Conservation (phyloP, 169 alveolate genomes). For the Plasmodium falciparum region DNA sequence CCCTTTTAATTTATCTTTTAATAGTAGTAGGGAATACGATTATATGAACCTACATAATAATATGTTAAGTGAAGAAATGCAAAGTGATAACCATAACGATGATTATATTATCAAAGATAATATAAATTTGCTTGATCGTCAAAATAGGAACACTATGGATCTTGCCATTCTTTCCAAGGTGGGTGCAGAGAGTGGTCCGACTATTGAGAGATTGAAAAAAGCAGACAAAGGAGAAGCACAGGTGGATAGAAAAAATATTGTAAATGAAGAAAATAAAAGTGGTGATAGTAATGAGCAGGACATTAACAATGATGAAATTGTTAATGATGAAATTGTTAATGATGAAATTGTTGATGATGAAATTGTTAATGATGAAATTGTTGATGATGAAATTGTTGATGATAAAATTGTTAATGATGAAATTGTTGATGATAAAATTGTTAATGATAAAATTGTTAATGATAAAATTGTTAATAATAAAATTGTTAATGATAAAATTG, state of each 20-base stretch:
- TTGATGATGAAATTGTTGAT: neutral
- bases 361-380: neutral
- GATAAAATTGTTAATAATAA: neutral
- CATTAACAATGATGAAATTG: too few species aligned
- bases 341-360: too few species aligned
- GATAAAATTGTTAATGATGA: neutral
- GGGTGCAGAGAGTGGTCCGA: neutral
- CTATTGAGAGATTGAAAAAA: neutral
- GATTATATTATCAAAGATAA: slow-evolving; percentile 15
- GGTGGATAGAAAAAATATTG: neutral
- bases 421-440: neutral
- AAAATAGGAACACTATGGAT: too few species aligned
- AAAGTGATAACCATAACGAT: slow-evolving; percentile 5
- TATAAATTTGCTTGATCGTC: neutral
- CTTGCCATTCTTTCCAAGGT: neutral
- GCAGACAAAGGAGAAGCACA: neutral
- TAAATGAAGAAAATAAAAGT: neutral
- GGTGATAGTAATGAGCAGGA: too few species aligned
- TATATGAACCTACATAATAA: neutral
- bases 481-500: neutral
- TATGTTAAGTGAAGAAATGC: slow-evolving; percentile 14
- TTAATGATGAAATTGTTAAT: too few species aligned
- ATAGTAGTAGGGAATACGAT: neutral
- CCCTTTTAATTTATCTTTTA: neutral
- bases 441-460: neutral